phyloP scores from a whole-genome alignment of 2,329 filamentous ascomycete species.

The Ceratocystis variospora region DNA sequence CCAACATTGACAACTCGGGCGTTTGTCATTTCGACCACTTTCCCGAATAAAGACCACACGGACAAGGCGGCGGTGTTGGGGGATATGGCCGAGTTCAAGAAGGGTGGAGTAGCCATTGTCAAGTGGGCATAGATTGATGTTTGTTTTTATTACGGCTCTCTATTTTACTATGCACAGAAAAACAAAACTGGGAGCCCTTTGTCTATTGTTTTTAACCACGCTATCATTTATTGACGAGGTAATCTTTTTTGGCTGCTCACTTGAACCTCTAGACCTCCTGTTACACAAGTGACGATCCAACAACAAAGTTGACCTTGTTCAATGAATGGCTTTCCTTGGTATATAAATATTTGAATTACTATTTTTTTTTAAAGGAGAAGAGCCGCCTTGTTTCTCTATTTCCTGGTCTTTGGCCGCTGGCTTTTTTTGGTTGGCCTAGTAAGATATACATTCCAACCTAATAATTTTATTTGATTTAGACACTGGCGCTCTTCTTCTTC shows the following conservation, averaged over 20 bases:
- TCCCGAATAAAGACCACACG: slow-evolving; percentile 66
- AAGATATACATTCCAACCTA: too few species aligned
- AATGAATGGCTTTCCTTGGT: not conserved
- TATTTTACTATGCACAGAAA: too few species aligned
- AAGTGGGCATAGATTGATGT: slow-evolving; percentile 34
- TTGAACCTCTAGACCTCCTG: not conserved
- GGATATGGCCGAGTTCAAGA: slow-evolving; percentile 51
- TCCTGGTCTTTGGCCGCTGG: too few species aligned
- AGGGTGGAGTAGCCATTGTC: slow-evolving; percentile 50
- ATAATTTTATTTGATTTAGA: too few species aligned
- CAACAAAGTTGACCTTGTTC: not conserved
- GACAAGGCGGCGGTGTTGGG: slow-evolving; percentile 48
- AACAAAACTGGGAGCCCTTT: too few species aligned
- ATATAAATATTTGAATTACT: not conserved
- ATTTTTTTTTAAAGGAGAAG: not conserved
- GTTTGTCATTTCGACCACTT: slow-evolving; percentile 69
- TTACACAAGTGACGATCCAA: not conserved
- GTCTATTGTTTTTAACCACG: too few species aligned
- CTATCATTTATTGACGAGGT: too few species aligned
- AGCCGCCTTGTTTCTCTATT: not conserved
- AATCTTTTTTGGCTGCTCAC: too few species aligned
- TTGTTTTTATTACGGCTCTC: too few species aligned
- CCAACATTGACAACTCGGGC: slow-evolving; percentile 37
- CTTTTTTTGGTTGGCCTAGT: too few species aligned
- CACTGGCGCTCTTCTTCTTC: too few species aligned